Evolutionary conservation across 2,329 filamentous ascomycete genomes (phyloP).

Genomic region (Colletotrichum lentis): DNA sequence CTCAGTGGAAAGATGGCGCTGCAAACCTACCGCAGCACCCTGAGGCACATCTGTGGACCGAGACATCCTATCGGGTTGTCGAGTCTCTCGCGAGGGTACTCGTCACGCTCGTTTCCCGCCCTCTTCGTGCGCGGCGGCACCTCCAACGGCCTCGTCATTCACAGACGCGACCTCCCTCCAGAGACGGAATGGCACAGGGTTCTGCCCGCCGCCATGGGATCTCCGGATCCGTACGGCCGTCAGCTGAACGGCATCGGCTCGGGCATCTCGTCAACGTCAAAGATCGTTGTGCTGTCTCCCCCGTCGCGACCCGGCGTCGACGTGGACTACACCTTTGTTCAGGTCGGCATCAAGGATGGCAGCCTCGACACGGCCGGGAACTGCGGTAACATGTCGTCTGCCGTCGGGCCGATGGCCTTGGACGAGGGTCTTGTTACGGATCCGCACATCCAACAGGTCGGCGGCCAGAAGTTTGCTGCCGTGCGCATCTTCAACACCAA

Average conservation of each 20-base stretch:
- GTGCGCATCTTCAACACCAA: slow-evolving; percentile 48
- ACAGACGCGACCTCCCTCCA: slow-evolving; percentile 48
- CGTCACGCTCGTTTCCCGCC: slow-evolving; percentile 46
- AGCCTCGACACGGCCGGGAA: slow-evolving; percentile 66
- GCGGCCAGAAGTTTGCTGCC: slow-evolving; percentile 21
- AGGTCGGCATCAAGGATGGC: slow-evolving; percentile 62
- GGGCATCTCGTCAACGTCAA: slow-evolving; percentile 49
- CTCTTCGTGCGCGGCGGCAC: slow-evolving; percentile 50
- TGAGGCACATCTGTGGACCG: neutral
- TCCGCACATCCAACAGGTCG: slow-evolving; percentile 14
- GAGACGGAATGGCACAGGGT: slow-evolving; percentile 46
- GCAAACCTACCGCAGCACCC: neutral
- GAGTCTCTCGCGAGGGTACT: neutral
- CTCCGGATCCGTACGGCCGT: slow-evolving; percentile 39
- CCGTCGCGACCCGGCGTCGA: slow-evolving; percentile 55
- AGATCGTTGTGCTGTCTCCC: slow-evolving; percentile 64
- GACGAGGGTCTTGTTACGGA: slow-evolving; percentile 56
- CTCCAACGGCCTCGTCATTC: slow-evolving; percentile 47
- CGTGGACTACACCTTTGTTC: slow-evolving; percentile 69
- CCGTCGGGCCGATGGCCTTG: slow-evolving; percentile 66
- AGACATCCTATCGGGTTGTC: neutral
- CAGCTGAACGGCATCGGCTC: slow-evolving; percentile 39
- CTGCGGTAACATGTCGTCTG: slow-evolving; percentile 68
- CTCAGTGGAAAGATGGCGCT: neutral
- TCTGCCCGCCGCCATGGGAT: slow-evolving; percentile 44